Evolutionary conservation across 2,329 filamentous ascomycete genomes (phyloP), one percentile per base, ranked within the genome.

Genomic region (Arthrobotrys musiformis): DNA sequence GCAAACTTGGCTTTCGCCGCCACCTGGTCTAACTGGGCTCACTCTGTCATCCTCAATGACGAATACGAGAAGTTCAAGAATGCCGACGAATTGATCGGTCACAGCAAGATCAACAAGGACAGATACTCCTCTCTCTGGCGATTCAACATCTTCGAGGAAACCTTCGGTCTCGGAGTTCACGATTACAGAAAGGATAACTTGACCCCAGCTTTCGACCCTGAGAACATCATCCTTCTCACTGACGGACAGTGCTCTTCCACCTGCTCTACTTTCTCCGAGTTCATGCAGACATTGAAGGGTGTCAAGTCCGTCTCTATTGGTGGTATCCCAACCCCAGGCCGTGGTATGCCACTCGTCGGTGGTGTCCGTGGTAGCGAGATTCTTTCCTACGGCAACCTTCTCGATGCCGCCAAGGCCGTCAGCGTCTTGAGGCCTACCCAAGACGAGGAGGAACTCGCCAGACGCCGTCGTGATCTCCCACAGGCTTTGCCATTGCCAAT

Each of bases 221-320:
- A 89, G 70, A 86, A 90, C 81, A 86, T 90, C 50, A 84, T 90
- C 44, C 82, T 90, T 17, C 84, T 90, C n/a, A 86, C 87, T 62
- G 88, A 90, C 79, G 88, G 88, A 35, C 85, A 86, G 79, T 90
- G 88, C 81, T 86, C 86, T 22, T 89, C 87, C 0, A 87, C 88
- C 1, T 90, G 88, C 82, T 86, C 87, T 2, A 83, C 89, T 2
- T 88, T 89, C 77, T 85, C 85, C 9, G 86, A 89, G 79, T 85
- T 89, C 79, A 83, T 89, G 79, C 85, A 85, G 24, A 82, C 85
- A 26, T 84, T 88, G 74, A 87, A 84, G 22, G 85, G 86, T 35
- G 86, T 89, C n/a, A 86, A 86, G 82, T 86, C 85, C 3, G 84
- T 86, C 64, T 86, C 86, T 4, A 83, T 88, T 72, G 88, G 88